These are phyloP conservation scores for Pulveroboletus ravenelii DNA, from an alignment of 768 basidiomycete genomes.

Conservation along the genomic window DNA sequence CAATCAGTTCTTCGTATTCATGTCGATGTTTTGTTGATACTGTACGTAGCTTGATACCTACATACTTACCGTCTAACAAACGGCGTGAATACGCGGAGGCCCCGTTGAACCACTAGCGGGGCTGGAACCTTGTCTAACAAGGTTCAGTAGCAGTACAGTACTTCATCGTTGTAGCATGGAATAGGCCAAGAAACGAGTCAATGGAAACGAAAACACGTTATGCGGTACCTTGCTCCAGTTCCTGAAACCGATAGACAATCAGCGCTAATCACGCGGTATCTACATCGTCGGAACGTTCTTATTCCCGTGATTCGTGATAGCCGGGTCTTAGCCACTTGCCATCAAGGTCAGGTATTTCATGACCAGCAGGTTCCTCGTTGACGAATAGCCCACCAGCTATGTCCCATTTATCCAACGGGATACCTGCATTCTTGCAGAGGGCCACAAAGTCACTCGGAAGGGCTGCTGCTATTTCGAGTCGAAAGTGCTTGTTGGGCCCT, in stretches of 20 bases:
- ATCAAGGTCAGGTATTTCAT: constrained; percentile 35
- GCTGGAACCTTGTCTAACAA: constrained; percentile 23
- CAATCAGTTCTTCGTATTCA: constrained; percentile 6
- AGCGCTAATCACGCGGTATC: neutral
- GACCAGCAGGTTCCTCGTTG: constrained; percentile 37
- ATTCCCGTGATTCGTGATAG: constrained; percentile 5
- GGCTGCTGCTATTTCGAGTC: constrained; percentile 52
- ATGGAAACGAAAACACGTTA: constrained; percentile 18
- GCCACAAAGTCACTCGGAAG: constrained; percentile 51
- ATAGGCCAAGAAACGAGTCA: constrained; percentile 7
- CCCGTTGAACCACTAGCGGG: constrained; percentile 16
- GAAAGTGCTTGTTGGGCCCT: constrained; percentile 45
- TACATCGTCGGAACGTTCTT: constrained; percentile 5
- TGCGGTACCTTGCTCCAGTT: neutral
- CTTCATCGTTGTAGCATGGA: constrained; percentile 10
- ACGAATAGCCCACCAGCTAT: constrained; percentile 44
- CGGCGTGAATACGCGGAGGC: constrained; percentile 27
- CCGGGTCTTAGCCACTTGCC: constrained; percentile 32
- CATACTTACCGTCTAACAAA: constrained; percentile 19
- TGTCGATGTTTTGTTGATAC: constrained; percentile 11
- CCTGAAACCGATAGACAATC: constrained; percentile 9
- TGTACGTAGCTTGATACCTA: constrained; percentile 16
- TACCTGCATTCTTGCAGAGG: constrained; percentile 44
- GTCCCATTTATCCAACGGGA: constrained; percentile 36
- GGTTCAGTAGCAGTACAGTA: constrained; percentile 14